Evolutionary conservation across 2,329 filamentous ascomycete species (phyloP), one percentile per base, ranked within the genome.

Genomic region (Aureobasidium musti): DNA sequence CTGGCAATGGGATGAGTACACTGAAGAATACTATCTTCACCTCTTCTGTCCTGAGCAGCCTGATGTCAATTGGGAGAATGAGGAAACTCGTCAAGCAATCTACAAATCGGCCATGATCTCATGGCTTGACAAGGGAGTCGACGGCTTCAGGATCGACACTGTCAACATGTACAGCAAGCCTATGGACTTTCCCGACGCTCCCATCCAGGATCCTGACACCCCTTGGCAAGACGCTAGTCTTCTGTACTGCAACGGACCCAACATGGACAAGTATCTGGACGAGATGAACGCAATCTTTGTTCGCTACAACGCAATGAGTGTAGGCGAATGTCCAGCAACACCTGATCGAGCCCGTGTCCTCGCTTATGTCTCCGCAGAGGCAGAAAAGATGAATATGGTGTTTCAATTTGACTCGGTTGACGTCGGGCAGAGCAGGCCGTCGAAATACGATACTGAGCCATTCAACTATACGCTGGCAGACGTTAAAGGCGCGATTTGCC

Each of bases 11-110:
- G 90, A 93, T 72, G 87, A 91, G 71, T 74, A 77, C 19, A 91
- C 89, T 0, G 81, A 83, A 65, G 89, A 93, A 77, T 93, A 91
- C 74, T 93, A 91, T 72, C 84, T 93, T 0, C 87, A 90, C 69
- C 82, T 95, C 13, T 96, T 91, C 75, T 88, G 88, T 10, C 84
- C 84, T 6, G 87, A 92, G 71, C 91, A 94, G 75, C 91, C 91
- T 0, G 91, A 95, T 71, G 82, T 95, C 19, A 95, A 95, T 77
- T 95, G 91, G 90, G 90, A 94, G 73, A 91, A 89, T 66, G 81
- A 83, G 0, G 85, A 84, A n/a, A 84, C 89, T 0, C 83, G 90
- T 13, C 79, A 84, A 53, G 90, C 90, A 1, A 88, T 94, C 19
- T 90, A 91, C 74, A 82, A 88, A 43, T 83, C 84, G 5, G 60